A percentile compares a stretch with the other conserved stretches of the same genome.
Conservation (phyloP, 1,284 basidiomycete species). For the Chiua sp. region DNA sequence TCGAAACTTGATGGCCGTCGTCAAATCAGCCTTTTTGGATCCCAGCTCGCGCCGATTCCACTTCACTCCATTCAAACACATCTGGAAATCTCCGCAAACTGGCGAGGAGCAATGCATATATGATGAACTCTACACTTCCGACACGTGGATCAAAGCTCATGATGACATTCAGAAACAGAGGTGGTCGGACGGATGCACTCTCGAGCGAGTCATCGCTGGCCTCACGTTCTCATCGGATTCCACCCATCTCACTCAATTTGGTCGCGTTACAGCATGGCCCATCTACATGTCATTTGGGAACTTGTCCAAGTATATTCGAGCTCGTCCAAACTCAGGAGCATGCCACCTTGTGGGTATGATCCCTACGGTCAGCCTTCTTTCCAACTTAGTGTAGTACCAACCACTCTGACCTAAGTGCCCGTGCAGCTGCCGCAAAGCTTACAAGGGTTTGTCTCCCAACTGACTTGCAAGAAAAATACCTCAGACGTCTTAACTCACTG, state of each 20-base stretch:
- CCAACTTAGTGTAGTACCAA: too few relatives aligned
- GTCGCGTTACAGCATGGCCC: constrained; percentile 42
- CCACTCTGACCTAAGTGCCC: too few relatives aligned
- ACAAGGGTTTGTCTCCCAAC: background rate
- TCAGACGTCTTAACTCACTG: constrained; percentile 2
- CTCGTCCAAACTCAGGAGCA: background rate
- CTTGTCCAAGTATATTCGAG: constrained; percentile 7
- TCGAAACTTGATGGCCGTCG: background rate
- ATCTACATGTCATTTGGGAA: constrained; percentile 20
- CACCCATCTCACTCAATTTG: constrained; percentile 42
- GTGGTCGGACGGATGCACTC: constrained; percentile 13
- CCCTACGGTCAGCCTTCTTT: too few relatives aligned
- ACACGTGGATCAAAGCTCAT: constrained; percentile 21
- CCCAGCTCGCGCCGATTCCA: background rate
- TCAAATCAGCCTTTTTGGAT: background rate
- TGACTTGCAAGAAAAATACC: background rate
- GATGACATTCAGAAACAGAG: constrained; percentile 21
- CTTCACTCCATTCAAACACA: background rate
- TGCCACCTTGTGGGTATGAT: background rate
- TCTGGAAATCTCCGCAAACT: constrained; percentile 1
- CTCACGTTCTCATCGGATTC: constrained; percentile 45
- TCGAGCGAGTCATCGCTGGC: constrained; percentile 31
- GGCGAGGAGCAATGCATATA: constrained; percentile 4
- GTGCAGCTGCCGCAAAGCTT: constrained; percentile 1
- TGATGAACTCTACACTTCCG: constrained; percentile 15